Evolutionary conservation across 208 protist species (phyloP).

Genomic region (Kentomonas sorsogonicus): DNA sequence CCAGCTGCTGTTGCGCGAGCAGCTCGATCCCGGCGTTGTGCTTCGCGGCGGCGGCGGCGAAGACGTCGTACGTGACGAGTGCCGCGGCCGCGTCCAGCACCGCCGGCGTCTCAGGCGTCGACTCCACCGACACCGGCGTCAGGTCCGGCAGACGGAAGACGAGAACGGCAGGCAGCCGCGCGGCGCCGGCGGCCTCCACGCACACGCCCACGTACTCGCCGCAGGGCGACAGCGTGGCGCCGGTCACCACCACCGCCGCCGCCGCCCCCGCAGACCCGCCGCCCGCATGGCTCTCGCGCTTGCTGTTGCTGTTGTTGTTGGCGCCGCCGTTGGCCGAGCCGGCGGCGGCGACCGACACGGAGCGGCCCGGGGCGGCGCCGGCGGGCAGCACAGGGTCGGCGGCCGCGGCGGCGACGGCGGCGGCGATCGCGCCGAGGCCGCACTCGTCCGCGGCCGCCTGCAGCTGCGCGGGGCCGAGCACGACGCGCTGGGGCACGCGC

Average conservation of each 20-base stretch:
- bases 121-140: background rate
- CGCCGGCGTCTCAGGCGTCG: background rate
- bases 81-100: background rate
- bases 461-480: too few species aligned
- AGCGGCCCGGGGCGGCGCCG: background rate
- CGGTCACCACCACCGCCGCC: background rate
- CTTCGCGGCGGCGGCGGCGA: too few species aligned
- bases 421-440: background rate
- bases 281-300: too few species aligned
- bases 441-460: too few species aligned
- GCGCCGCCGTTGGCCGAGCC: background rate
- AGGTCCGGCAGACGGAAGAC: constrained; percentile 12
- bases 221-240: constrained; percentile 12
- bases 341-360: background rate
- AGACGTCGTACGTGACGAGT: too few species aligned
- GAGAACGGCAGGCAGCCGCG: background rate
- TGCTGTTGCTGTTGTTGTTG: background rate
- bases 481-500: too few species aligned
- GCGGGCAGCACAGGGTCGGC: background rate
- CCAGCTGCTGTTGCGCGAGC: too few species aligned
- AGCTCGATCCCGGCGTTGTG: too few species aligned
- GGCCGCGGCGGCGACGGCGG: background rate
- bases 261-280: background rate
- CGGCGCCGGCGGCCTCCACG: background rate
- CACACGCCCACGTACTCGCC: constrained; percentile 6